Evolutionary conservation across 352 stramenopile genomes (phyloP).

Genomic region (Globisporangium yorkense): DNA sequence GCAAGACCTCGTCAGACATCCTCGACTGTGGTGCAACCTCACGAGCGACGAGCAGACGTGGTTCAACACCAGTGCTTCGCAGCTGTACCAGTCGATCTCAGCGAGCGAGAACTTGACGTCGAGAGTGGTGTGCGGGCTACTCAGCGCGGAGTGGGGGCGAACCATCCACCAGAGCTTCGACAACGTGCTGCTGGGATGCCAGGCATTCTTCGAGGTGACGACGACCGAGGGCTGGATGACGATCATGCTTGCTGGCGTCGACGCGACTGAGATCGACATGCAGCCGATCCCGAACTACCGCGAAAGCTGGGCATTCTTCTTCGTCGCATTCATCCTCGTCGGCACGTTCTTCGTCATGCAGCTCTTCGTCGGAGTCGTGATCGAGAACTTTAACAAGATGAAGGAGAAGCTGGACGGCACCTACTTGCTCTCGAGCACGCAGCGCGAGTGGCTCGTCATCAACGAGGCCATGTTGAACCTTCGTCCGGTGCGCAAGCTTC

Average conservation of each 20-base stretch:
- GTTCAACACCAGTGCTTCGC: slow-evolving; percentile 24
- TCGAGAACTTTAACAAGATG: slow-evolving; percentile 90
- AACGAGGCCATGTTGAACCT: slow-evolving; percentile 52
- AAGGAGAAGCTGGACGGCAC: slow-evolving; percentile 57
- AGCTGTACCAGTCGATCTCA: slow-evolving; percentile 11
- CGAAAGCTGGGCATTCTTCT: slow-evolving; percentile 76
- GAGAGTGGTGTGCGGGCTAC: slow-evolving; percentile 30
- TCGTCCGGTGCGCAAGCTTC: slow-evolving; percentile 30
- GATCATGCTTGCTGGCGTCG: slow-evolving; percentile 85
- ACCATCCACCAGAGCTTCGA: slow-evolving; percentile 76
- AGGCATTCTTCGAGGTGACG: slow-evolving; percentile 89
- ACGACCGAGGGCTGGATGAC: slow-evolving; percentile 88
- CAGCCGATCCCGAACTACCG: slow-evolving; percentile 82
- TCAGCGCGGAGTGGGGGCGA: slow-evolving; percentile 28
- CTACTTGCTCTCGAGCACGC: slow-evolving; percentile 61
- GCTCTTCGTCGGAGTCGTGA: slow-evolving; percentile 92
- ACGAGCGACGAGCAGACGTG: slow-evolving; percentile 24
- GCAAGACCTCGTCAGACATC: slow-evolving; percentile 40
- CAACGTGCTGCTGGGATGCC: slow-evolving; percentile 63
- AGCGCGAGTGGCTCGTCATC: slow-evolving; percentile 71
- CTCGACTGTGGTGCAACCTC: slow-evolving; percentile 38
- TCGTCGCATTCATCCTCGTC: slow-evolving; percentile 87
- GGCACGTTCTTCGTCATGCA: slow-evolving; percentile 91
- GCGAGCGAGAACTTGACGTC: slow-evolving; percentile 29
- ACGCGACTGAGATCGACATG: slow-evolving; percentile 87